Evolutionary conservation across 352 stramenopile species (phyloP).

Genomic region (Bremia lactucae): DNA sequence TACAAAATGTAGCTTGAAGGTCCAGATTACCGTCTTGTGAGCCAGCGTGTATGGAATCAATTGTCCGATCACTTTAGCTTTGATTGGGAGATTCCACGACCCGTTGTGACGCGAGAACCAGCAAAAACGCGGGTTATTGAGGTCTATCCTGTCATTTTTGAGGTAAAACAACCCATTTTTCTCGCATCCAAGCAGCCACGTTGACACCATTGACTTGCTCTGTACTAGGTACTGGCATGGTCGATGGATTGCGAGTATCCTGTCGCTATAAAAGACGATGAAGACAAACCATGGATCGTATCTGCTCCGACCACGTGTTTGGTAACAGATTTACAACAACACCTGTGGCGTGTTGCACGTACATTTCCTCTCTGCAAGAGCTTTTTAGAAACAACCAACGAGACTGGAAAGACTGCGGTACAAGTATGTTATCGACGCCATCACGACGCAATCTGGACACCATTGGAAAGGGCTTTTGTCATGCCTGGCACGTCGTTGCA

Average conservation of each 20-base stretch:
- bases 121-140: conserved; percentile 40
- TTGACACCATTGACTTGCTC: conserved; percentile 1
- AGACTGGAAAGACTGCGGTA: conserved; percentile 21
- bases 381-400: conserved; percentile 26
- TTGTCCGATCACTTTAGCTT: conserved; percentile 48
- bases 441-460: conserved; percentile 30
- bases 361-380: conserved; percentile 21
- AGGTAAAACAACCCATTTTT: conserved; percentile 23
- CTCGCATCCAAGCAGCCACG: too few species aligned
- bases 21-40: conserved; percentile 55
- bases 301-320: conserved; percentile 24
- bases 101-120: conserved; percentile 38
- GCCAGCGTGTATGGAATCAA: conserved; percentile 56
- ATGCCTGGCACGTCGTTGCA: conserved; percentile 3
- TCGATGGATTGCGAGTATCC: conserved; percentile 12
- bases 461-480: conserved; percentile 24
- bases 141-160: conserved; percentile 59
- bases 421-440: conserved; percentile 42
- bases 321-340: conserved; percentile 31
- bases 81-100: conserved; percentile 62
- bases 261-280: conserved; percentile 19
- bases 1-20: conserved; percentile 40
- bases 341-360: conserved; percentile 26
- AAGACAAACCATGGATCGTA: conserved; percentile 35
- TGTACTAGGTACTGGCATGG: conserved; percentile 20